Evolutionary conservation across 176 grass and related monocot species (phyloP).

Genomic region (Carex kokanica): DNA sequence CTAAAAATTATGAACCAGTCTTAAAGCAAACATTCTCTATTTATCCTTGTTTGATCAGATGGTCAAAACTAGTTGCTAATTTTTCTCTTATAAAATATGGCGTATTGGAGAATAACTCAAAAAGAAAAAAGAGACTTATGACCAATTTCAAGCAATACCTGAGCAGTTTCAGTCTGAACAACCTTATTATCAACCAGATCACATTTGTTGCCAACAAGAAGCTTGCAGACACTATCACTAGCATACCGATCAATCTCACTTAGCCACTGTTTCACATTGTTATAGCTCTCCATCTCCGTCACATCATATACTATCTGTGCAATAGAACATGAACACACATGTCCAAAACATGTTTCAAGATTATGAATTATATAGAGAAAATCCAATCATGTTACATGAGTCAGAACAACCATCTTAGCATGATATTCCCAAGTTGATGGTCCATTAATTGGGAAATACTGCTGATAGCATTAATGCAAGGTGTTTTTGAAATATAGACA

Average conservation of each 20-base stretch:
- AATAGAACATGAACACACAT: neutral
- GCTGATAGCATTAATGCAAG: neutral
- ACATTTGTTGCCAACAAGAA: constrained; percentile 92
- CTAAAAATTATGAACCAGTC: no score
- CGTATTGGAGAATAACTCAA: no score
- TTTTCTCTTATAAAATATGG: no score
- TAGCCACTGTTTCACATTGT: constrained; percentile 89
- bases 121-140: neutral
- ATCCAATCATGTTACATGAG: neutral
- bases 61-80: no score
- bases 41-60: no score
- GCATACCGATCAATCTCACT: constrained; percentile 98
- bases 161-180: constrained; percentile 74
- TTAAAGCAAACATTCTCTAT: no score
- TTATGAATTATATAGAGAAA: constrained; percentile 2
- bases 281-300: constrained; percentile 83
- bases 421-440: neutral
- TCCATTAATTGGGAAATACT: neutral
- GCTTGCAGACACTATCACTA: constrained; percentile 90
- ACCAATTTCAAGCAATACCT: constrained; percentile 43
- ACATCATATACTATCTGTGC: constrained; percentile 89
- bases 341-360: neutral
- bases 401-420: neutral
- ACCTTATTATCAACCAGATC: constrained; percentile 86
- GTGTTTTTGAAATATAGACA: neutral